Evolutionary conservation across 2,329 filamentous ascomycete genomes (phyloP), one percentile per base, ranked within the genome.

Genomic region (Xylariomycetidae sp.): DNA sequence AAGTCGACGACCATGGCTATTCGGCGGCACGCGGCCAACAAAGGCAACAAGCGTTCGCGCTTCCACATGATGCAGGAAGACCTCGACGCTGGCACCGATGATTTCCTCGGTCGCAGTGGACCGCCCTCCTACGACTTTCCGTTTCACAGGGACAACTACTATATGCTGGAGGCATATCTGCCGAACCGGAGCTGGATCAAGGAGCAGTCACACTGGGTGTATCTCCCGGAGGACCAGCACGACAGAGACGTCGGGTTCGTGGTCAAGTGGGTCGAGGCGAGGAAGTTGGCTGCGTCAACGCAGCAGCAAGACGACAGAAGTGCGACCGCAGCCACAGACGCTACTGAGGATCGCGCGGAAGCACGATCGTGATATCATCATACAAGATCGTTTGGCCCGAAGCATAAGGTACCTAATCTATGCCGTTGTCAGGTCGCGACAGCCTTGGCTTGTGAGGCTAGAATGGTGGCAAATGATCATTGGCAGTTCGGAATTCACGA

Each of bases 121-220:
- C 72, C 71, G 4, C 61, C 63, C 0, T 69, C 65, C 1, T 47
- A 68, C 9, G 70, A 76, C 32, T 65, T 74, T 9, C 73, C 72
- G 0, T 75, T 63, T 35, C 63, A 70, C 31, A 57, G 75, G 15
- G 75, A 79, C 37, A 67, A 70, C 28, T 79, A 78, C 46, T 74
- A 79, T 46, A 66, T 72, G 59, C 60, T 79, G 18, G 63, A 76
- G 48, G 69, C 68, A 1, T 78, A 72, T 42, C 46, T 78, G 29
- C 75, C 75, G 1, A 72, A 72, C 40, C 60, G 75, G 15, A 65
- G 63, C 28, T 79, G 74, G 74, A 63, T 55, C 29, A 59, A 58
- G 12, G 57, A 65, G 7, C 46, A 61, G 4, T 48, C 56, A 23
- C 52, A 52, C 25, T 78, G 73, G 74, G 48, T 65, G 23, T 79